Evolutionary conservation across 768 basidiomycete species (phyloP).

Genomic region (Russula vinacea): DNA sequence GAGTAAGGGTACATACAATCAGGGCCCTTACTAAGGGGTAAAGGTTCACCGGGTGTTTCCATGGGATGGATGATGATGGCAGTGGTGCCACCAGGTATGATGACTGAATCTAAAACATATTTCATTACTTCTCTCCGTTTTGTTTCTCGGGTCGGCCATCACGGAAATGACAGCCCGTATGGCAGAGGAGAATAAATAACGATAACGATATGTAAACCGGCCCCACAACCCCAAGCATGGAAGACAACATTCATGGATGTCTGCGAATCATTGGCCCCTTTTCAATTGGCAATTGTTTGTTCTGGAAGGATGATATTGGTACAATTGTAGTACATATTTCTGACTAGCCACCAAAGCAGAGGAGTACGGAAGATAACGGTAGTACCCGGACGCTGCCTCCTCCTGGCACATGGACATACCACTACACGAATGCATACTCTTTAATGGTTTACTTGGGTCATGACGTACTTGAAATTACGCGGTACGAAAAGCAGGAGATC

Average conservation of each 20-base stretch:
- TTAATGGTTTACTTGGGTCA: background rate
- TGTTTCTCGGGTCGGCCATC: conserved; percentile 4
- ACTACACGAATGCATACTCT: background rate
- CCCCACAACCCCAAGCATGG: background rate
- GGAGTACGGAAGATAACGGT: background rate
- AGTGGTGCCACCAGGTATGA: background rate
- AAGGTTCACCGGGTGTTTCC: conserved; percentile 1
- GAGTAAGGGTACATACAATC: no score
- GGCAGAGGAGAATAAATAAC: no score
- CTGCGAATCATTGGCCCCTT: no score
- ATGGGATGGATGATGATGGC: background rate
- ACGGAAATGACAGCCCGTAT: no score
- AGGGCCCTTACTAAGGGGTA: no score
- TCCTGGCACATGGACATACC: background rate
- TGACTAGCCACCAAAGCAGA: background rate
- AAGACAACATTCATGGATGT: background rate
- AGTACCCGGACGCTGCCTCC: background rate
- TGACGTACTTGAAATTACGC: background rate
- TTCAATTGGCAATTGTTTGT: background rate
- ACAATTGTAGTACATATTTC: background rate
- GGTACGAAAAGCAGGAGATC: background rate
- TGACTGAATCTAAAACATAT: background rate
- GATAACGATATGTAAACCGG: no score
- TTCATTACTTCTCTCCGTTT: background rate
- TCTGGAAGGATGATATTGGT: background rate